phyloP scores from a whole-genome alignment of 495 filamentous ascomycete species.

The Penicillium chermesinum region DNA sequence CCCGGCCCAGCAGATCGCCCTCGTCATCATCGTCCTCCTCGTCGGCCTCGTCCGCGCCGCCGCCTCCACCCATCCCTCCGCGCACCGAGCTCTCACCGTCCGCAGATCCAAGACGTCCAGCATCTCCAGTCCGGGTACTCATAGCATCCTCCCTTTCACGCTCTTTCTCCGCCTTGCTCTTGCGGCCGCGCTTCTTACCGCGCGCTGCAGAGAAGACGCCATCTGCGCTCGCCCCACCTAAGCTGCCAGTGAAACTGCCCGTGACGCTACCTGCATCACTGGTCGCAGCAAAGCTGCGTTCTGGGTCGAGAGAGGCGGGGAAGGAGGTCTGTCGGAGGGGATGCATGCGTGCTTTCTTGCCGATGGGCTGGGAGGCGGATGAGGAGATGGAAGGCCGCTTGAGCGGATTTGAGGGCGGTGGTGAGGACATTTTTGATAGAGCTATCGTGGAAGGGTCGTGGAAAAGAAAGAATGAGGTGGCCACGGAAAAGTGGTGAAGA shows the following conservation, averaged over 20 bases:
- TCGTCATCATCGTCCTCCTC: slow-evolving; percentile 64
- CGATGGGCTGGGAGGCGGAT: slow-evolving; percentile 29
- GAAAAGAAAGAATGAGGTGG: no score
- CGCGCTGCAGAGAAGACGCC: slow-evolving; percentile 33
- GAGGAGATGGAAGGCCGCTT: slow-evolving; percentile 44
- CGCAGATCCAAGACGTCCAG: slow-evolving; percentile 38
- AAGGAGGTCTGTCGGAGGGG: slow-evolving; percentile 89
- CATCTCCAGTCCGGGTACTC: slow-evolving; percentile 46
- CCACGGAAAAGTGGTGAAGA: background rate
- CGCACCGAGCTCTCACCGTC: slow-evolving; percentile 43
- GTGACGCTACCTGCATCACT: slow-evolving; percentile 66
- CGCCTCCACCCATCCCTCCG: slow-evolving; percentile 37
- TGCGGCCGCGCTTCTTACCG: slow-evolving; percentile 61
- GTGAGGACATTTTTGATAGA: slow-evolving; percentile 38
- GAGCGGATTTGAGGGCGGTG: slow-evolving; percentile 39
- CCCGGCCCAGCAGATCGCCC: slow-evolving; percentile 56
- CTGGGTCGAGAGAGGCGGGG: slow-evolving; percentile 51
- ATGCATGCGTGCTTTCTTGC: slow-evolving; percentile 48
- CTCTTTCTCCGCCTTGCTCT: slow-evolving; percentile 54
- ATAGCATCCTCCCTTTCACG: slow-evolving; percentile 45
- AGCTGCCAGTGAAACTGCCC: slow-evolving; percentile 51
- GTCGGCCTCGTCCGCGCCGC: slow-evolving; percentile 55
- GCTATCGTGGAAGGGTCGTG: no score
- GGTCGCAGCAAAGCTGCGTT: slow-evolving; percentile 61
- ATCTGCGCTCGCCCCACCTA: slow-evolving; percentile 51